Evolutionary conservation across 345 rosid genomes (phyloP).

Genomic region (Abelmoschus esculentus): DNA sequence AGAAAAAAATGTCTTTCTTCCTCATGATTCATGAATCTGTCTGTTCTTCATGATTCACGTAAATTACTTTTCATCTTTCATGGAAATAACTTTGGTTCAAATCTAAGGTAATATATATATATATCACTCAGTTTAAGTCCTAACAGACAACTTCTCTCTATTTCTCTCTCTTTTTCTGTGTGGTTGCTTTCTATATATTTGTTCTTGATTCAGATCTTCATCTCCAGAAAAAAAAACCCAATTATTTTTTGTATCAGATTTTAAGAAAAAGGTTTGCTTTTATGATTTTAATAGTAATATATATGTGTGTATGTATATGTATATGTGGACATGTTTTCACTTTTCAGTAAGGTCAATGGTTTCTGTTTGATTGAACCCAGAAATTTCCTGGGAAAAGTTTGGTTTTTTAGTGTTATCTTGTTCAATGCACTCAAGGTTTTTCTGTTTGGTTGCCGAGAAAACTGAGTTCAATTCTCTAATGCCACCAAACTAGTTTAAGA

Average conservation of each 20-base stretch:
- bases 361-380: constrained; percentile 4
- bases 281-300: neutral
- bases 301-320: neutral
- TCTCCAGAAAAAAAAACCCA: neutral
- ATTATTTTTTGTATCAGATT: neutral
- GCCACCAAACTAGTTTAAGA: too few relatives aligned
- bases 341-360: neutral
- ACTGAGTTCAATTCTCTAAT: neutral
- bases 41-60: too few relatives aligned
- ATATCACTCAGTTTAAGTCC: neutral
- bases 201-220: constrained; percentile 1
- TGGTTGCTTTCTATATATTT: neutral
- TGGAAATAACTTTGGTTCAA: too few relatives aligned
- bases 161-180: neutral
- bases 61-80: too few relatives aligned
- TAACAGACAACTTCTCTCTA: neutral
- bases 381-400: neutral
- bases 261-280: constrained; percentile 2
- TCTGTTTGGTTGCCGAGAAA: constrained; percentile 16
- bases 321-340: too few relatives aligned
- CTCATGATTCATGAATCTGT: too few relatives aligned
- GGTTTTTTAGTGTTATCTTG: neutral
- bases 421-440: neutral
- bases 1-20: too few relatives aligned
- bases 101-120: neutral